Evolutionary conservation across 2,329 filamentous ascomycete species (phyloP).

Genomic region (Aspergillus fijiensis): DNA sequence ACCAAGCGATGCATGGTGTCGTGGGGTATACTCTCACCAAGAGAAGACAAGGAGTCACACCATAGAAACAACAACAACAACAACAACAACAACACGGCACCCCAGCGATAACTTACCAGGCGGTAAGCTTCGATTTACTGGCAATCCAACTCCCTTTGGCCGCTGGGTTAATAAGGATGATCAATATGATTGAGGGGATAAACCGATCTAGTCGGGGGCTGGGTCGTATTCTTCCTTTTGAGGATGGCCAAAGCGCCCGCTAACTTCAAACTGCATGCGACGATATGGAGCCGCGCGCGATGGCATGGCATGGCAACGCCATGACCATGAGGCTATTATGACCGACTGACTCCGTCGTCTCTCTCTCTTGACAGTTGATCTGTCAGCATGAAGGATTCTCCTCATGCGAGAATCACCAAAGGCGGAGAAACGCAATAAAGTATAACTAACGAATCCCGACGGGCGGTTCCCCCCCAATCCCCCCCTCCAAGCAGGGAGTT

Average conservation of each 20-base stretch:
- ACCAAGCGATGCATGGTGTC: neutral
- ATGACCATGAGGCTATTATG: conserved; percentile 4
- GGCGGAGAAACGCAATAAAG: neutral
- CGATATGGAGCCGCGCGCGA: neutral
- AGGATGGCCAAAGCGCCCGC: neutral
- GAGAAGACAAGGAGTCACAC: neutral
- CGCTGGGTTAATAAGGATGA: neutral
- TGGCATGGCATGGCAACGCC: neutral
- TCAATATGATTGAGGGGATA: neutral
- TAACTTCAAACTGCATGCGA: neutral
- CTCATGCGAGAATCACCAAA: neutral
- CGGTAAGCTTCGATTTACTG: neutral
- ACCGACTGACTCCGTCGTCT: neutral
- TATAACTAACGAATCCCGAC: neutral
- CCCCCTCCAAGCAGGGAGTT: neutral
- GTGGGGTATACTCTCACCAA: neutral
- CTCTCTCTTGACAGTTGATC: neutral
- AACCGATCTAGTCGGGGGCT: neutral
- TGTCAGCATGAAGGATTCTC: neutral
- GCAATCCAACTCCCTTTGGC: neutral
- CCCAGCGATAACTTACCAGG: neutral
- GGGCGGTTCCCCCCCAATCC: neutral
- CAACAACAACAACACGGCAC: neutral
- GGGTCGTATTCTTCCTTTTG: neutral
- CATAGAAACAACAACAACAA: neutral